These are phyloP conservation scores for Ganoderma meredithae DNA, from an alignment of 1,284 basidiomycete species.

Conservation along the genomic window DNA sequence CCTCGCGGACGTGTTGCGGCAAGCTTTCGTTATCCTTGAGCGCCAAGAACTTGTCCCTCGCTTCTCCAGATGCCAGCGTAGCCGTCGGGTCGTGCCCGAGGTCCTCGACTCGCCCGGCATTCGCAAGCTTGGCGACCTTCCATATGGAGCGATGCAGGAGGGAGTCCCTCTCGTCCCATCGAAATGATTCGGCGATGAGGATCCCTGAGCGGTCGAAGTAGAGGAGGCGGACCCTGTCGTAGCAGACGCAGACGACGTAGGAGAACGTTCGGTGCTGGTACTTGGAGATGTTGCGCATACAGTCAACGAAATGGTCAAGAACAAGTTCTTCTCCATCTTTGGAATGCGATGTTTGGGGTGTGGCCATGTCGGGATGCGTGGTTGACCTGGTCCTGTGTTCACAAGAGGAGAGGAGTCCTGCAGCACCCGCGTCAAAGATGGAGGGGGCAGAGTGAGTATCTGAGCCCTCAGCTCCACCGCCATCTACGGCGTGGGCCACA, in stretches of 20 bases:
- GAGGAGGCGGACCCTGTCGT: constrained; percentile 7
- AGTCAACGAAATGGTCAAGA: not conserved
- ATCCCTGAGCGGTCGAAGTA: constrained; percentile 19
- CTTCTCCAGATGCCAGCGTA: not conserved
- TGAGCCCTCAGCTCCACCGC: no score
- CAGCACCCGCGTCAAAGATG: no score
- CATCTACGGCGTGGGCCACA: no score
- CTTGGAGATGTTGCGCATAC: not conserved
- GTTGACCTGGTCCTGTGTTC: no score
- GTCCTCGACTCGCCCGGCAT: not conserved
- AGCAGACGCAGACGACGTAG: not conserved
- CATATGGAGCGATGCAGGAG: constrained; percentile 23
- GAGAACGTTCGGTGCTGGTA: not conserved
- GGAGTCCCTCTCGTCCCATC: not conserved
- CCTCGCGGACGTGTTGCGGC: not conserved
- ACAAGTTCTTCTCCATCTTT: not conserved
- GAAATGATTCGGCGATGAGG: constrained; percentile 21
- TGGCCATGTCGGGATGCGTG: no score
- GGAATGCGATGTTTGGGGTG: not conserved
- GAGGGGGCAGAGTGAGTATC: no score
- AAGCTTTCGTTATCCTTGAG: not conserved
- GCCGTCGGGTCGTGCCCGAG: constrained; percentile 30
- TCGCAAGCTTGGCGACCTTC: constrained; percentile 18
- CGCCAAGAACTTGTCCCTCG: not conserved
- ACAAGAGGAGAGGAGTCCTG: no score